phyloP scores from a whole-genome alignment of 2,329 filamentous ascomycete genomes.

The Arthrobotrys sphaeroides region DNA sequence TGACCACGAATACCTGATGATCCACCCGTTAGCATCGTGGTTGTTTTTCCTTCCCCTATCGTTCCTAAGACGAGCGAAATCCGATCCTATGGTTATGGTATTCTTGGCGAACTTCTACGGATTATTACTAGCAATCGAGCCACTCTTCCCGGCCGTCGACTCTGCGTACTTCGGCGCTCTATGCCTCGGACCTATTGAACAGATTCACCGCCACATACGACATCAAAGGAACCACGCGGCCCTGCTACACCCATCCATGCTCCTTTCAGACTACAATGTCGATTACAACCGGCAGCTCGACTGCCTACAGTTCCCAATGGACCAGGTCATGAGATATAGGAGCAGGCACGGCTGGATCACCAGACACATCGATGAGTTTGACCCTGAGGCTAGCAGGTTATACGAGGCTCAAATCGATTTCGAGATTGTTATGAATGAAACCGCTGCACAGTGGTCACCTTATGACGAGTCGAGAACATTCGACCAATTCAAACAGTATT shows the following conservation, averaged over 20 bases:
- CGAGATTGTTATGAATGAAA: constrained; percentile 51
- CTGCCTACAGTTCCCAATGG: constrained; percentile 47
- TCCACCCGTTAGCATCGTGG: constrained; percentile 89
- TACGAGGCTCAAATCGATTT: constrained; percentile 50
- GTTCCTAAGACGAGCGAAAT: constrained; percentile 78
- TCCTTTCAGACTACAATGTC: constrained; percentile 49
- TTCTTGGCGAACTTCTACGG: constrained; percentile 93
- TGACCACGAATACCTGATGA: constrained; percentile 86
- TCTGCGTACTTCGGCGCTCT: constrained; percentile 86
- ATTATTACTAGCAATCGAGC: constrained; percentile 84
- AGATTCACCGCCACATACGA: constrained; percentile 70
- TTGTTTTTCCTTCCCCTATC: constrained; percentile 93
- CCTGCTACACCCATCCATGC: constrained; percentile 45
- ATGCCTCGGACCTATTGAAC: constrained; percentile 81
- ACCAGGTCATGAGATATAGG: constrained; percentile 41
- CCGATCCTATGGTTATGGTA: constrained; percentile 79
- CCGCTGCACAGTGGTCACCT: constrained; percentile 46
- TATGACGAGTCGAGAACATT: constrained; percentile 48
- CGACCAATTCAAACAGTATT: constrained; percentile 50
- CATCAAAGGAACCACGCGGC: constrained; percentile 46
- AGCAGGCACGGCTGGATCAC: constrained; percentile 51
- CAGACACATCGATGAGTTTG: constrained; percentile 32
- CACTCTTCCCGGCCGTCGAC: constrained; percentile 89
- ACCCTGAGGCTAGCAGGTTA: constrained; percentile 42
- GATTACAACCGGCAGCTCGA: constrained; percentile 43